Evolutionary conservation across 2,329 filamentous ascomycete genomes (phyloP).

Genomic region (Trichoderma sp.): DNA sequence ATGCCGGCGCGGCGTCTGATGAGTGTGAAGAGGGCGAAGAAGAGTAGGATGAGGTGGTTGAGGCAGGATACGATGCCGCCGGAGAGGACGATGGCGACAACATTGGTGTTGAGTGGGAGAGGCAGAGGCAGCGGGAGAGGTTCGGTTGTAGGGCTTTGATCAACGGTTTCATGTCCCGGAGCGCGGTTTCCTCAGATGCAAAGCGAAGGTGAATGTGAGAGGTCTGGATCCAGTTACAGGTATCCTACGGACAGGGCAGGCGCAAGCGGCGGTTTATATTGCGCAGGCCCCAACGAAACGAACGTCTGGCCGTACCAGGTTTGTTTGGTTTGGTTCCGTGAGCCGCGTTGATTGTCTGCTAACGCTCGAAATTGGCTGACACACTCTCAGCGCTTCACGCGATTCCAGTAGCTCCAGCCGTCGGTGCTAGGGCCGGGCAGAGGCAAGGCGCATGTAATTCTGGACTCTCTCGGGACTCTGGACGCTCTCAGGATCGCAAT

Average conservation of each 20-base stretch:
- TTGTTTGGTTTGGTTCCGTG: neutral
- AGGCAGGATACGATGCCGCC: constrained; percentile 8
- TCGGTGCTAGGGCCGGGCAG: neutral
- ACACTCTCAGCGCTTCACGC: neutral
- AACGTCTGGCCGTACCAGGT: neutral
- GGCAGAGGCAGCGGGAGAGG: constrained; percentile 8
- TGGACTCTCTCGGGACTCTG: neutral
- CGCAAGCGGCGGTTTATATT: constrained; percentile 12
- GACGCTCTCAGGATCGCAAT: neutral
- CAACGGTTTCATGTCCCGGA: constrained; percentile 19
- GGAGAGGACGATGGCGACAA: constrained; percentile 10
- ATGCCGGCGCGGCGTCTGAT: neutral
- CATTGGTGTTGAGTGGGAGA: constrained; percentile 1
- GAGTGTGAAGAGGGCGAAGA: constrained; percentile 11
- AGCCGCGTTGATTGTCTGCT: constrained; percentile 1
- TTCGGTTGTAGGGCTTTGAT: constrained; percentile 15
- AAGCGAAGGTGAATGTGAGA: neutral
- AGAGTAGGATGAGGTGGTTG: constrained; percentile 10
- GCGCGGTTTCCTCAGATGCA: neutral
- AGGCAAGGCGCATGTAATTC: neutral
- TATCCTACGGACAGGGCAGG: neutral
- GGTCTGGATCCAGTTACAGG: neutral
- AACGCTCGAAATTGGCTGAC: constrained; percentile 11
- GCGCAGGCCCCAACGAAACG: constrained; percentile 1
- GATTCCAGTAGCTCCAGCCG: neutral